phyloP scores from a whole-genome alignment of 805 yeast genomes.

The Pichia nanzhaoensis region DNA sequence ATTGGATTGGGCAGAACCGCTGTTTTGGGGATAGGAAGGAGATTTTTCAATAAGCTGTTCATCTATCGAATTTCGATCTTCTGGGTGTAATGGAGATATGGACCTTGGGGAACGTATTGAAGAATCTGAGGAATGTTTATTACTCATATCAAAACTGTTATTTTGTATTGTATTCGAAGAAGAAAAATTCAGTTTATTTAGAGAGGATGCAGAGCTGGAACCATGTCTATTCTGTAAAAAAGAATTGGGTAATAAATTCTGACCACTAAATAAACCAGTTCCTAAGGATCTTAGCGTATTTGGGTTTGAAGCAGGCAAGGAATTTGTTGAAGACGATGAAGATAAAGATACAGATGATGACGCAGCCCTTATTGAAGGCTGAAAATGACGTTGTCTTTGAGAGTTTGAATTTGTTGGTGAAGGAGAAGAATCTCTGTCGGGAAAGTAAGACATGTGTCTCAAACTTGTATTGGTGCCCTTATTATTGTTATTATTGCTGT shows the following conservation, averaged over 20 bases:
- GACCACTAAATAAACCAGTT: slow-evolving; percentile 1
- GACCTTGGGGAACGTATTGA: slow-evolving; percentile 6
- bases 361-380: not conserved
- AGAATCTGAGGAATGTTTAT: not conserved
- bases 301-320: slow-evolving; percentile 8
- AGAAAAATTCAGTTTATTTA: not conserved
- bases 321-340: not conserved
- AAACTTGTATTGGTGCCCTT: not conserved
- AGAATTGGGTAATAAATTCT: not conserved
- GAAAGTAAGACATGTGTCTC: not conserved
- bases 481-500: not conserved
- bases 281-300: not conserved
- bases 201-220: not conserved
- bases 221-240: not conserved
- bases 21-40: not conserved
- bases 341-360: not conserved
- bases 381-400: not conserved
- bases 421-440: slow-evolving; percentile 3
- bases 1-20: too few species aligned
- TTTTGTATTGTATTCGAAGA: not conserved
- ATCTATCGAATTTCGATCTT: slow-evolving; percentile 1
- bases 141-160: not conserved
- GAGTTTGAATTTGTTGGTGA: slow-evolving; percentile 4
- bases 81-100: slow-evolving; percentile 6
- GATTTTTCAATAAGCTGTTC: not conserved